Evolutionary conservation across 176 grass and related monocot species (phyloP).

Genomic region (Carex myosuroides): DNA sequence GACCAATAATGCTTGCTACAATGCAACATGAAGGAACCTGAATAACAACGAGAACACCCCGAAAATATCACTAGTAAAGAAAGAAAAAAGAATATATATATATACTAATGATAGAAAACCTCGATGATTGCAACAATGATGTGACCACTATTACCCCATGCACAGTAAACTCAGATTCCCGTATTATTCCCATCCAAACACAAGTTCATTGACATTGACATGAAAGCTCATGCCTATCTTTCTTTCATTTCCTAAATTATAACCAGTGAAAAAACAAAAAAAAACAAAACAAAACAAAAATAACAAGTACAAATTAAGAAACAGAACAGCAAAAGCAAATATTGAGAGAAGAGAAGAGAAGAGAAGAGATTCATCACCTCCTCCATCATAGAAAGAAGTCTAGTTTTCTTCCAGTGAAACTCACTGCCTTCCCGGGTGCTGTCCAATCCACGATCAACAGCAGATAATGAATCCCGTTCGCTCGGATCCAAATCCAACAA

Average conservation of each 20-base stretch:
- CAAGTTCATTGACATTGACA: slow-evolving; percentile 21
- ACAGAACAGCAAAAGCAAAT: not conserved
- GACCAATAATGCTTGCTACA: not conserved
- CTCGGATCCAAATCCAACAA: slow-evolving; percentile 32
- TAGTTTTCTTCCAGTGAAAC: slow-evolving; percentile 95
- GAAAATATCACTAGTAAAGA: not conserved
- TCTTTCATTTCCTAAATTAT: slow-evolving; percentile 2
- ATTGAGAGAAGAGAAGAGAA: not conserved
- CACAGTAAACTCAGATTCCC: slow-evolving; percentile 19
- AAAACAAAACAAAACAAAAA: slow-evolving; percentile 24
- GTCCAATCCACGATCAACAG: slow-evolving; percentile 33
- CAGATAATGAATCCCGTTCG: slow-evolving; percentile 11
- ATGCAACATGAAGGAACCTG: not conserved
- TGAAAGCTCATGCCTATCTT: slow-evolving; percentile 3
- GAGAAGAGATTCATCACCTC: slow-evolving; percentile 48
- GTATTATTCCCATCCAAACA: slow-evolving; percentile 7
- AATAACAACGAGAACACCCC: not conserved
- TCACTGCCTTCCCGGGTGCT: slow-evolving; percentile 32
- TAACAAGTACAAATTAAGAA: not conserved
- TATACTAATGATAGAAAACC: slow-evolving; percentile 20
- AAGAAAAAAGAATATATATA: not conserved
- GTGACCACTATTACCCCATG: slow-evolving; percentile 22
- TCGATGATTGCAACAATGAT: slow-evolving; percentile 23
- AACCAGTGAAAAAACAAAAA: not conserved
- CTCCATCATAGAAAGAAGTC: slow-evolving; percentile 80